Evolutionary conservation across 257 asterid genomes (phyloP), one percentile per base, ranked within the genome.

Genomic region (Henckelia pumila): DNA sequence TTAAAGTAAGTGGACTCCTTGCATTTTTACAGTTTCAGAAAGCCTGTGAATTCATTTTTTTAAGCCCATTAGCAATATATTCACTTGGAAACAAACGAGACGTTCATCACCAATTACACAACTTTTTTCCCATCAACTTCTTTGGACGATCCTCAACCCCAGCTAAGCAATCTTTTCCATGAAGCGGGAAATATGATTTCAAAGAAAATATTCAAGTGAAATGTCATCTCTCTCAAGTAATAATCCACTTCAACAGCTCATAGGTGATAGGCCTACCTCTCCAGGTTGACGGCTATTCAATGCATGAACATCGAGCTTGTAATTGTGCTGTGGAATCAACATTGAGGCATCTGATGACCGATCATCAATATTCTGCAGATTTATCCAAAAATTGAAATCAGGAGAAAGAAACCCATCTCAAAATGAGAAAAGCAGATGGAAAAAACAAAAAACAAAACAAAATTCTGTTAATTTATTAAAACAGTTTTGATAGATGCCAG

Each of bases 261-360:
- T 25, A 47, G 44, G 17, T 16, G 24, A 57, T 25, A 47, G 44
- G 17, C 35, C 56, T 90, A 94, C 97, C 96, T 91, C 95, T 84
- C 99, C 99, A 62, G 99, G 97, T 26, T 82, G 96, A 66, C 96
- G 97, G 73, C 84, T 78, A 82, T 88, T 91, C 68, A 94, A 69
- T 28, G 97, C 89, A 80, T 91, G 87, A 64, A 76, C 95, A 82
- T 94, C 99, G 50, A 94, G 95, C 86, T 85, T 88, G 87, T 91
- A 94, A 74, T 87, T 94, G 80, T 91, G 99, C 67, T 94, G 99
- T 62, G 97, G 96, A 79, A 91, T 88, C 76, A 94, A 61, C 60
- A 81, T 89, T 58, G 99, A 84, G 29, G 96, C 92, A 72, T 88
- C 97, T 40, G 95, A 84, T 55, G 89, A 52, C 64, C 85, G 88